Evolutionary conservation across 2,329 filamentous ascomycete species (phyloP), one percentile per base, ranked within the genome.

Genomic region (Amauroascus niger): DNA sequence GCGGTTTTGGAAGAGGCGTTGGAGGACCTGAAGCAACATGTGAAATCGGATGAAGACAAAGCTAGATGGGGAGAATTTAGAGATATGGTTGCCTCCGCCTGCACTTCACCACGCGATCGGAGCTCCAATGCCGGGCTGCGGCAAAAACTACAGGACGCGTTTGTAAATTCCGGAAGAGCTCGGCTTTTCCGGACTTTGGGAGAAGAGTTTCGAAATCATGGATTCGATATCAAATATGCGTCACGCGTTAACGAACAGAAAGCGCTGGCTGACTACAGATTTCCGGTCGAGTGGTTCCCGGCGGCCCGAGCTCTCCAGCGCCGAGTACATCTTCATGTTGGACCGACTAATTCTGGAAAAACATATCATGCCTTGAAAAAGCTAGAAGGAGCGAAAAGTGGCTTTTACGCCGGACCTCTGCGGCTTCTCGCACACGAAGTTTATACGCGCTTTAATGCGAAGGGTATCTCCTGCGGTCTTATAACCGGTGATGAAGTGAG

Each of bases 321-420:
- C 43, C 91, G 82, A 0, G 79, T 98, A 39, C 88, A 97, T 71
- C 75, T 98, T 18, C 93, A 98, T 63, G 89, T 98, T 48, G 93
- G 93, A 0, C 93, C 93, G 1, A 98, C 93, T 1, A 98, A 98
- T 69, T 97, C 93, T 0, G 93, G 93, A 54, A 98, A 98, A 75
- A 98, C 94, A 0, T 98, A 97, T 66, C 86, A 89, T 65, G 94
- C 93, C 0, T 73, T 98, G 58, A 84, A 95, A 70, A 82, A 86
- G 11, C 77, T 98, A 9, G 88, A 96, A 66, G 76, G 80, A 48
- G 84, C 85, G 1, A 77, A 83, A 28, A 78, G 76, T 7, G 93
- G 93, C 37, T 83, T 95, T 48, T 98, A 97, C 66, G 88, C 91
- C 2, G 93, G 94, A 0, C 93, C 93, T 0, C 73, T 98, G 43